Percentiles rank a stretch among this genome's conserved stretches.
phyloP scores from a whole-genome alignment of 352 stramenopile genomes.

The Stramenopiles sp. region DNA sequence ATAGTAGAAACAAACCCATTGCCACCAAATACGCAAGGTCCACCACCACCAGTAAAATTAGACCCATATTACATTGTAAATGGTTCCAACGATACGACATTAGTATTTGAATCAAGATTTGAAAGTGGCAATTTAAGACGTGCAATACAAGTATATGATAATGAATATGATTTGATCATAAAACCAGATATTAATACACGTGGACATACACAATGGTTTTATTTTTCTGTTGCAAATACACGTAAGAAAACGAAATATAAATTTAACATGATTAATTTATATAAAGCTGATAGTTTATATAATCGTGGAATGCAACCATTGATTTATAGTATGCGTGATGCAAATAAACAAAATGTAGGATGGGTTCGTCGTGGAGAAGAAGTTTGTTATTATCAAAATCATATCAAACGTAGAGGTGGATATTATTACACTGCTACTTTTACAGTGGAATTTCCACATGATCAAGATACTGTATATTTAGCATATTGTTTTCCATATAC shows the following conservation, averaged over 20 bases:
- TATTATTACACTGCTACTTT: slow-evolving; percentile 14
- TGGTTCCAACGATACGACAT: too few relatives aligned
- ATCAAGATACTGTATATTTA: slow-evolving; percentile 44
- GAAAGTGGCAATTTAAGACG: not conserved
- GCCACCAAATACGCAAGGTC: too few relatives aligned
- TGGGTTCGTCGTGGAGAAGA: not conserved
- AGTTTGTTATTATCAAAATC: not conserved
- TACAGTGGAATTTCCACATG: slow-evolving; percentile 18
- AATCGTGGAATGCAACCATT: not conserved
- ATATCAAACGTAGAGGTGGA: not conserved
- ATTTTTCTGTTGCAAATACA: not conserved
- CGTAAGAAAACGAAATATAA: not conserved
- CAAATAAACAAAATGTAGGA: not conserved
- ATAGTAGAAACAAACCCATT: too few relatives aligned
- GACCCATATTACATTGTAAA: too few relatives aligned
- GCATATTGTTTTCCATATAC: slow-evolving; percentile 59
- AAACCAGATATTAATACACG: not conserved
- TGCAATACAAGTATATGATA: not conserved
- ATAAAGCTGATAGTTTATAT: not conserved
- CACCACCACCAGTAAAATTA: too few relatives aligned
- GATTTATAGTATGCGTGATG: too few relatives aligned
- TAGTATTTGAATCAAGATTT: too few relatives aligned
- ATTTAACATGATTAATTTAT: not conserved
- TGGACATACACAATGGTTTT: not conserved
- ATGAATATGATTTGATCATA: not conserved